phyloP scores from a whole-genome alignment of 2,329 filamentous ascomycete genomes.

The Cladophialophora bantiana region DNA sequence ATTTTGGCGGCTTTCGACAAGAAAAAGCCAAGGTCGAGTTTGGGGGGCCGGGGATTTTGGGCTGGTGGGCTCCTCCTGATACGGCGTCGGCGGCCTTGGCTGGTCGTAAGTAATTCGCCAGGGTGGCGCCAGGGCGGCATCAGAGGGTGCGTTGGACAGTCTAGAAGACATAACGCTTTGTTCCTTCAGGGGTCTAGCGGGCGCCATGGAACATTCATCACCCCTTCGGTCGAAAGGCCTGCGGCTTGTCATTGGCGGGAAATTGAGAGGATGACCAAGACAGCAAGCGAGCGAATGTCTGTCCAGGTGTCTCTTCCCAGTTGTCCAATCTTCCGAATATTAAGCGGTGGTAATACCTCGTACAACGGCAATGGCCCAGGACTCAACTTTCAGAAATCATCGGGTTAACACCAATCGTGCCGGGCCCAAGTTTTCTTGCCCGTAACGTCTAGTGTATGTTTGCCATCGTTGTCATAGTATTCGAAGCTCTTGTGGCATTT shows the following conservation, averaged over 20 bases:
- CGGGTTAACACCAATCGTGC: neutral
- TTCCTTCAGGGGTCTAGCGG: conserved; percentile 2
- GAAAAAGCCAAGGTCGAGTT: conserved; percentile 3
- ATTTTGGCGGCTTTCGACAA: neutral
- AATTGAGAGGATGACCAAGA: neutral
- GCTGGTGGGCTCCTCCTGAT: neutral
- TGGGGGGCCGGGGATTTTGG: neutral
- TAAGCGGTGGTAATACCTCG: conserved; percentile 2
- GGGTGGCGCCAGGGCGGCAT: neutral
- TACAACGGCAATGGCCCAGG: neutral
- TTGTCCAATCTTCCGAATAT: conserved; percentile 3
- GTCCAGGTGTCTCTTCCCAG: neutral
- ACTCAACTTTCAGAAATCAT: neutral
- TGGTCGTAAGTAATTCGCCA: neutral
- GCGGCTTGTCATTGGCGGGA: neutral
- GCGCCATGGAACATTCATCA: neutral
- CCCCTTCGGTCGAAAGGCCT: neutral
- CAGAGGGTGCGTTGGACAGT: neutral
- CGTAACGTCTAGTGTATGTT: neutral
- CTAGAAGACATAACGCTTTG: conserved; percentile 2
- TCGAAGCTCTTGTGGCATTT: neutral
- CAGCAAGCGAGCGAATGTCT: neutral
- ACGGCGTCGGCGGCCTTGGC: neutral
- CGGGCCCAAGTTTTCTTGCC: neutral
- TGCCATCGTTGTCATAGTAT: neutral